Evolutionary conservation across 108 stramenopile species (phyloP), one percentile per base, ranked within the genome.

Genomic region (Skeletonema menzelii): DNA sequence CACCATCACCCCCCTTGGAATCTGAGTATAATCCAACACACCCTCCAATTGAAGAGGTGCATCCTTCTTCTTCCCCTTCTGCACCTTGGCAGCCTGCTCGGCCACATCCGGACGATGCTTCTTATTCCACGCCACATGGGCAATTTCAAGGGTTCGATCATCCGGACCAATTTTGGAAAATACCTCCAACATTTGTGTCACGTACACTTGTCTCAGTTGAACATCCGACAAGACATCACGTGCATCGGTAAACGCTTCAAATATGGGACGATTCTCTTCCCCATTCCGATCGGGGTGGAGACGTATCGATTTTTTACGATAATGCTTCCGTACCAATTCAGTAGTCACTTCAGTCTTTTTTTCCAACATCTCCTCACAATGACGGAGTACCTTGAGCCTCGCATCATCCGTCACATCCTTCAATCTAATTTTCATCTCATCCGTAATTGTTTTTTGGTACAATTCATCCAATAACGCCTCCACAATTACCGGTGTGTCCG

Each of bases 241-340:
- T 12, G 80, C 80, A 12, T 77, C 62, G 2, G 80, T 77, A 47
- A 82, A 77, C 27, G 56, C 59, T 40, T 77, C 76, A 62, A 82
- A 82, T 42, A 37, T 26, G 13, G 56, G 71, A 22, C 80, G 63
- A 32, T 35, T 56, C 7, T 67, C 80, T 59, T 80, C 79, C 22
- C 79, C 79, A 24, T 69, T 72, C 35, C 76, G 58, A 67, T 82
- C 80, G 32, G 80, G 80, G 37, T 82, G 80, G 2, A 82, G n/a
- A 57, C 65, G 72, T 8, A 82, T 57, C 2, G 56, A 44, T 30
- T 44, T 63, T 34, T 64, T 70, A 4, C 79, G 69, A 63, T 80
- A 80, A 70, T 76, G 69, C 69, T 76, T 80, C 37, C 32, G 27
- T 3, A 67, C 65, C 31, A 61, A 32, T 4, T 79, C 77, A 2